These are phyloP conservation scores for Vanderwaltozyma polyspora DNA, from an alignment of 805 yeast genomes.

Conservation along the genomic window DNA sequence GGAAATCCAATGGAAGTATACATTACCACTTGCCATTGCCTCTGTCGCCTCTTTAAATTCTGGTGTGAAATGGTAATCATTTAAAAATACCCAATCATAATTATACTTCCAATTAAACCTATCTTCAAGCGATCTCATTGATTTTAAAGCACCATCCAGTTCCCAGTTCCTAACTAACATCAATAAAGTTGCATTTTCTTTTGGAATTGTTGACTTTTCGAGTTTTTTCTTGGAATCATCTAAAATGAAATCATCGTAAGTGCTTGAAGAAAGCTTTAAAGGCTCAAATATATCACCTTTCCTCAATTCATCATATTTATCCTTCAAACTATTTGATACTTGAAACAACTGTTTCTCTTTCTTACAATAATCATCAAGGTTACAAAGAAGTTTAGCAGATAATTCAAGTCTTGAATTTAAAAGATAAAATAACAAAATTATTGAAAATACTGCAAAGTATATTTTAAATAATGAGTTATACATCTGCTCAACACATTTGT, in stretches of 20 bases:
- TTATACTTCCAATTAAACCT: constrained; percentile 54
- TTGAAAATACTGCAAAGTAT: too few species aligned
- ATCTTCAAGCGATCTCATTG: constrained; percentile 73
- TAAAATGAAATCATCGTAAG: constrained; percentile 14
- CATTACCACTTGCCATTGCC: constrained; percentile 48
- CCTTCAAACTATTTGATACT: constrained; percentile 8
- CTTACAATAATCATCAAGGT: neutral
- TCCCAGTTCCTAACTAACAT: constrained; percentile 85
- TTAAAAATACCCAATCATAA: constrained; percentile 72
- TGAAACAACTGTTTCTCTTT: neutral
- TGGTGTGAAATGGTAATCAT: constrained; percentile 57
- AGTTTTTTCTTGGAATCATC: neutral
- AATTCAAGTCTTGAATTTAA: too few species aligned
- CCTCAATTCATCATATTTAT: constrained; percentile 10
- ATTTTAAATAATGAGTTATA: too few species aligned
- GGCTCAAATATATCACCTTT: constrained; percentile 5
- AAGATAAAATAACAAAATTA: neutral
- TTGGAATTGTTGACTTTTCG: neutral
- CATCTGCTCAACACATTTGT: too few species aligned
- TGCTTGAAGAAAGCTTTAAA: constrained; percentile 20
- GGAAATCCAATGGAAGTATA: constrained; percentile 58
- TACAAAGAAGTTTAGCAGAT: too few species aligned
- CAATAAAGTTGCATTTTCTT: constrained; percentile 64
- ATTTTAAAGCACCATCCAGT: constrained; percentile 54
- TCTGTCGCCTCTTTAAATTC: constrained; percentile 52